Evolutionary conservation across 371 early-diverging fungal species (phyloP).

Genomic region (Coelomomyces lativittatus): DNA sequence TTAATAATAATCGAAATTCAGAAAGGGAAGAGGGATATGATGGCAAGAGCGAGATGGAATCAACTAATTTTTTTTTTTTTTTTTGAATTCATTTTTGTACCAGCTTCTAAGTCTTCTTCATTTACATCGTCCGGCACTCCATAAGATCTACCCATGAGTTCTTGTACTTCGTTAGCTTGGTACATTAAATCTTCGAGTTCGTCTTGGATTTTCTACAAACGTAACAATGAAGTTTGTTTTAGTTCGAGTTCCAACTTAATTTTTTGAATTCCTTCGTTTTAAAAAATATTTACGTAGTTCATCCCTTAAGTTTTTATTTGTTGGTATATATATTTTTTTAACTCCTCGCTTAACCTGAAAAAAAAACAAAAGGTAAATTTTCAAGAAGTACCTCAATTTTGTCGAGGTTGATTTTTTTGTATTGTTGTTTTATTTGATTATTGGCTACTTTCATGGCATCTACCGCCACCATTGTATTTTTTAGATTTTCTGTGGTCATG

Average conservation of each 20-base stretch:
- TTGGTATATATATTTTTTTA: too few relatives aligned
- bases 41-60: neutral
- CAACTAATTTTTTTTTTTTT: too few relatives aligned
- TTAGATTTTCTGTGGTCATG: conserved; percentile 82
- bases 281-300: too few relatives aligned
- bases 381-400: conserved; percentile 76
- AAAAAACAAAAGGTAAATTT: too few relatives aligned
- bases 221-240: too few relatives aligned
- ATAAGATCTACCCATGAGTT: conserved; percentile 72
- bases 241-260: too few relatives aligned
- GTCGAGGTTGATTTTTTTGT: conserved; percentile 74
- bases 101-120: conserved; percentile 88
- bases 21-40: neutral
- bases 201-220: conserved; percentile 64
- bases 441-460: conserved; percentile 86
- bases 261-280: too few relatives aligned
- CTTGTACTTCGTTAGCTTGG: conserved; percentile 85
- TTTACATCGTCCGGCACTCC: conserved; percentile 82
- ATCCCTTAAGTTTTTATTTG: too few relatives aligned
- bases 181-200: conserved; percentile 91
- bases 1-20: neutral
- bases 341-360: too few relatives aligned
- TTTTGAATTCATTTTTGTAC: too few relatives aligned
- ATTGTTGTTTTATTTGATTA: conserved; percentile 80
- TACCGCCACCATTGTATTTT: conserved; percentile 74